These are phyloP conservation scores for Emericellopsis atlantica DNA, from an alignment of 2,329 filamentous ascomycete genomes.

Conservation along the genomic window DNA sequence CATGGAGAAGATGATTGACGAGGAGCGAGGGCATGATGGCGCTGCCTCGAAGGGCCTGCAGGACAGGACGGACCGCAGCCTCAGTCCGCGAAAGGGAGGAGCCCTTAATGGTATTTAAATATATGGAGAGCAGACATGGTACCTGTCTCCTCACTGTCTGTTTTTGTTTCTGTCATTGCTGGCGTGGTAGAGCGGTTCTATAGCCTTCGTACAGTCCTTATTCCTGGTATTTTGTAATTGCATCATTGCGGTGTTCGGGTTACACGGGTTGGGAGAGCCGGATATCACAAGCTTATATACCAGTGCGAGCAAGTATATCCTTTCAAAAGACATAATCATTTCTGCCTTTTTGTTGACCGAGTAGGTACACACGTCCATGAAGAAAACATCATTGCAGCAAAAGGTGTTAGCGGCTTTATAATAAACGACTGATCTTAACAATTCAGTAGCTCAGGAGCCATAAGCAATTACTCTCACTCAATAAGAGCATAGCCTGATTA, in stretches of 20 bases:
- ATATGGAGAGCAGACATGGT: neutral
- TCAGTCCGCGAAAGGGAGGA: constrained; percentile 17
- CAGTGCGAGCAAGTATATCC: no score
- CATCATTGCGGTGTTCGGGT: constrained; percentile 9
- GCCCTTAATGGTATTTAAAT: constrained; percentile 19
- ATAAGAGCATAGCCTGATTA: no score
- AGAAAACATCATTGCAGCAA: no score
- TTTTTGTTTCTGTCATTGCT: neutral
- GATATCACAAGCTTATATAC: neutral
- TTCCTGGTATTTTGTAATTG: constrained; percentile 4
- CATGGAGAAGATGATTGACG: constrained; percentile 73
- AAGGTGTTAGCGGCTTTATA: no score
- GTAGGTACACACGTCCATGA: no score
- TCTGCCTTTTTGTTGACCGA: no score
- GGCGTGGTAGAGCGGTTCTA: neutral
- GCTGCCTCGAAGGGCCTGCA: constrained; percentile 16
- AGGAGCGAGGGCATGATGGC: constrained; percentile 16
- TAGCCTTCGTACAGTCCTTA: constrained; percentile 1
- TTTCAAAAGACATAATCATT: no score
- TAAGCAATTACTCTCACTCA: no score
- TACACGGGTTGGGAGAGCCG: constrained; percentile 1
- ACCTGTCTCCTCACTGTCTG: neutral
- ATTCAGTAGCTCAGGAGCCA: no score
- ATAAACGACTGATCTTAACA: no score
- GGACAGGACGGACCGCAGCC: constrained; percentile 19